These are phyloP conservation scores for Fusarium brachygibbosum DNA, from an alignment of 2,329 filamentous ascomycete genomes.

Conservation along the genomic window DNA sequence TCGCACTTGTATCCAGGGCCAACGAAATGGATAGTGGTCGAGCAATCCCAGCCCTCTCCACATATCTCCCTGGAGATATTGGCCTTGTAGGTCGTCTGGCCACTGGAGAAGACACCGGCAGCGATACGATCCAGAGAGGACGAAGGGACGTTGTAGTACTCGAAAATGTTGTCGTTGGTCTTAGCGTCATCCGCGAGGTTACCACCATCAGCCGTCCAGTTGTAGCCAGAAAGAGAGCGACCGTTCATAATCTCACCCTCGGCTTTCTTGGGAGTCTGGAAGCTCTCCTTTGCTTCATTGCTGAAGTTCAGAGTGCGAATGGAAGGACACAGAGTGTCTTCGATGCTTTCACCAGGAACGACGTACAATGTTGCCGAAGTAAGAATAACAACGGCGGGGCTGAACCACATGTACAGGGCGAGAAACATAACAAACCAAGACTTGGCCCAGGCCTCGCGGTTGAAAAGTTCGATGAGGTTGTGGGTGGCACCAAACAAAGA, in stretches of 20 bases:
- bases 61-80: conserved; percentile 29
- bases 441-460: conserved; percentile 38
- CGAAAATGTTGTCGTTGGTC: conserved; percentile 16
- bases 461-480: conserved; percentile 33
- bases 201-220: conserved; percentile 17
- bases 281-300: conserved; percentile 36
- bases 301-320: conserved; percentile 43
- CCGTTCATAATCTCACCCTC: conserved; percentile 23
- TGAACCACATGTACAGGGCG: conserved; percentile 41
- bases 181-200: conserved; percentile 6
- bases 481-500: conserved; percentile 37
- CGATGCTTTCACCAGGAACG: background rate
- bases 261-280: background rate
- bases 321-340: conserved; percentile 26
- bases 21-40: conserved; percentile 37
- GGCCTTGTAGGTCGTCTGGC: conserved; percentile 19
- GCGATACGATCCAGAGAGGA: conserved; percentile 24
- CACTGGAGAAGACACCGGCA: conserved; percentile 31
- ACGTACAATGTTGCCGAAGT: conserved; percentile 39
- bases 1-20: conserved; percentile 44
- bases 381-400: conserved; percentile 39
- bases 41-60: conserved; percentile 42
- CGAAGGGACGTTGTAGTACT: conserved; percentile 33
- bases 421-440: conserved; percentile 44
- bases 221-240: conserved; percentile 35